Evolutionary conservation across 176 grass and related monocot species (phyloP), one percentile per base, ranked within the genome.

Genomic region (Hyparrhenia diplandra): DNA sequence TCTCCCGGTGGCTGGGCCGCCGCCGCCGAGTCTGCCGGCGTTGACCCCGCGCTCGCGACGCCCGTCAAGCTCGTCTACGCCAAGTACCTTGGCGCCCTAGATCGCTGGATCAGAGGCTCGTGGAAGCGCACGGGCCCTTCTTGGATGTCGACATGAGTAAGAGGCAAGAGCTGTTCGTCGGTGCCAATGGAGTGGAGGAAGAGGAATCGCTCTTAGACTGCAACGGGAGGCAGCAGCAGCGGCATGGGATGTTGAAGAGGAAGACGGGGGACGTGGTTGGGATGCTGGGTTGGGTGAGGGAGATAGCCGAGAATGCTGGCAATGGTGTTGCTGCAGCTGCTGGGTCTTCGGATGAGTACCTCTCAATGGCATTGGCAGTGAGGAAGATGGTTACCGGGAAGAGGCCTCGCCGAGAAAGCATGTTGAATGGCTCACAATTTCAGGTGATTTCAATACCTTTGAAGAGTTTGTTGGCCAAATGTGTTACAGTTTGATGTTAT

Each of bases 51-150:
- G 52, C 41, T 83, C 35, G 83, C 80, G 12, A 46, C 86, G 16
- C 73, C 83, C 2, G 23, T 94, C 31, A 94, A 88, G 83, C 52
- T 91, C 13, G 41, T 94, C 25, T 94, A 84, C 62, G 45, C 63
- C 47, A 94, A 88, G 86, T 91, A 94, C 67, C 81, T 94, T 16
- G 76, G 74, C 10, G 80, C 80, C 49, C 41, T 94, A 5, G 92
- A 91, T 37, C 76, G 71, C 47, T 86, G 92, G 86, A 83, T 86
- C 71, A 73, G 83, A 39, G 41, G 64, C 58, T 84, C 13, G 49
- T 67, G 16, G 83, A 85, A 29, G 76, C 29, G 14, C 77, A 86
- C 37, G 83, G 84, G 54, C 85, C 69, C 14, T 78, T 85, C 82
- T 75, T 91, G 78, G 66, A 63, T 24, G 55, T 27, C 70, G 18